A percentile compares a stretch with the other conserved stretches of the same genome.
Conservation (phyloP, 345 rosid genomes). For the Acer campestre region DNA sequence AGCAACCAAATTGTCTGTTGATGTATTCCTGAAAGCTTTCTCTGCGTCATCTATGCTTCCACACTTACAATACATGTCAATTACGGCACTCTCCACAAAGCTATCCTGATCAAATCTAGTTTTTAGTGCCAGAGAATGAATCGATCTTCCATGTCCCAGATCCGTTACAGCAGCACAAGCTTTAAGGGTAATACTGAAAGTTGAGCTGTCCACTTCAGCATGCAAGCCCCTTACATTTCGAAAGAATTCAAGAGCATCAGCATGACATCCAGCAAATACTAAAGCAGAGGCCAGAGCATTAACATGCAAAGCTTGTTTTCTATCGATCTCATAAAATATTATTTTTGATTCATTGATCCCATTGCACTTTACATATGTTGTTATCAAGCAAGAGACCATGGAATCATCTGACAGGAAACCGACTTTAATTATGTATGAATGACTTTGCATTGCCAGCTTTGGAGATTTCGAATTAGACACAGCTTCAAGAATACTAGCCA, state of each 20-base stretch:
- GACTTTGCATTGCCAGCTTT: constrained; percentile 34
- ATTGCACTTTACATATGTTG: constrained; percentile 38
- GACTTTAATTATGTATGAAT: constrained; percentile 34
- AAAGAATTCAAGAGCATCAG: constrained; percentile 39
- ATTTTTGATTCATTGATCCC: constrained; percentile 26
- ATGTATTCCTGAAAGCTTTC: constrained; percentile 33
- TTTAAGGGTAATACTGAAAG: constrained; percentile 40
- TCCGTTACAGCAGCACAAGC: constrained; percentile 43
- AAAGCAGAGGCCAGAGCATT: constrained; percentile 32
- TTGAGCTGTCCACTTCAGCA: constrained; percentile 30
- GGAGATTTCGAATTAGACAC: constrained; percentile 32
- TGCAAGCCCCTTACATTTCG: constrained; percentile 16
- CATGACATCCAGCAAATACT: constrained; percentile 26
- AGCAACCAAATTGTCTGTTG: constrained; percentile 35
- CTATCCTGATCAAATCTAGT: constrained; percentile 31
- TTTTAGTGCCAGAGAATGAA: constrained; percentile 38
- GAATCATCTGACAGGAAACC: constrained; percentile 35
- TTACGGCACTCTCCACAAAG: constrained; percentile 41
- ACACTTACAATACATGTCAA: constrained; percentile 50
- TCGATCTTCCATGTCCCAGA: constrained; percentile 37
- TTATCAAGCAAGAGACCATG: constrained; percentile 38
- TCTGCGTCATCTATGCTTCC: constrained; percentile 41
- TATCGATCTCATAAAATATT: constrained; percentile 30
- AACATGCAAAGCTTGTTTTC: constrained; percentile 26
- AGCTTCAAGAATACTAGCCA: constrained; percentile 36